Conservation (phyloP, 345 rosid genomes). For the Triadica sebifera region DNA sequence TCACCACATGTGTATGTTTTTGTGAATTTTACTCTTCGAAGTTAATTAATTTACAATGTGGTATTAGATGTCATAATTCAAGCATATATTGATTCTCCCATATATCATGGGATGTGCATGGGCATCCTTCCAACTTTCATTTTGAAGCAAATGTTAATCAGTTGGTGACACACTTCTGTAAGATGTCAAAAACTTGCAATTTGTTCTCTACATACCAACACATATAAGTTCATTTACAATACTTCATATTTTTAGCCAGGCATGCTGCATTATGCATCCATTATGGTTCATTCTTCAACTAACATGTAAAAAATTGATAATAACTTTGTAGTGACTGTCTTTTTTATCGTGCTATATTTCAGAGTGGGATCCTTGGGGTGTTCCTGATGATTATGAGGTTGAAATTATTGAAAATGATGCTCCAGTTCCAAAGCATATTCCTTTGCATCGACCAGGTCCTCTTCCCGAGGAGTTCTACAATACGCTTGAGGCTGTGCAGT, state of each 20-base stretch:
- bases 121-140: neutral
- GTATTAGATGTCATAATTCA: neutral
- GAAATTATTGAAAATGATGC: constrained; percentile 91
- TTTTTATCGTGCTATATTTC: constrained; percentile 18
- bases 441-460: constrained; percentile 92
- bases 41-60: neutral
- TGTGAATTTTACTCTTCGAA: neutral
- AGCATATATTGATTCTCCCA: neutral
- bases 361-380: constrained; percentile 99
- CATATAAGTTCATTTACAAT: neutral
- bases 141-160: neutral
- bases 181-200: neutral
- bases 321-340: too few relatives aligned
- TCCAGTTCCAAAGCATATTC: constrained; percentile 90
- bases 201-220: neutral
- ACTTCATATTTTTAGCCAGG: neutral
- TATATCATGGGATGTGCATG: neutral
- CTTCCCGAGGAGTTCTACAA: constrained; percentile 86
- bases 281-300: neutral
- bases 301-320: neutral
- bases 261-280: neutral
- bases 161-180: neutral
- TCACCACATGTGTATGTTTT: neutral
- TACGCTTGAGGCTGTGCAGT: constrained; percentile 56
- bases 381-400: constrained; percentile 87